Base-by-base conservation (phyloP, 2,329 filamentous ascomycete species). In the Mollisia scopiformis region DNA sequence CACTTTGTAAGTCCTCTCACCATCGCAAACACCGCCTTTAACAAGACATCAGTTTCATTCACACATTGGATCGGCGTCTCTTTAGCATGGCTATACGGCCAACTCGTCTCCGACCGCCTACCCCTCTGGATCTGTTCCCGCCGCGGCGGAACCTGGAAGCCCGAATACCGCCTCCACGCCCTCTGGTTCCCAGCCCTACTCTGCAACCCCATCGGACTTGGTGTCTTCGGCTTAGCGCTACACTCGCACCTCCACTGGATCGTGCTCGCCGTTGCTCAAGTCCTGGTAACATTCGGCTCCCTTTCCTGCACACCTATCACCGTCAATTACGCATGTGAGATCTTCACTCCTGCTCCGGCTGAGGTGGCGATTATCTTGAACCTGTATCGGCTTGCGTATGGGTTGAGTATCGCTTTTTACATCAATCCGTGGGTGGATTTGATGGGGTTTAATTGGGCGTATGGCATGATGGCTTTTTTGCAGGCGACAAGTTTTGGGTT, bases 391-490 rank as follows among this genome's bases (percentile, higher is more conserved):
- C 67, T 77, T n/a, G 68, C 67, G 2, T 75, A 76, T 43, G 76
- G 76, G 5, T 58, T 79, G 19, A 73, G 73, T 0, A 73, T 78
- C 16, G 72, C 72, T 21, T 79, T 79, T 52, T 79, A 77, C 57
- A 74, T 78, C 30, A 68, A 72, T 19, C 69, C 69, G 1, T 79
- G 77, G 77, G 71, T 74, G 10, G 69, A 57, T 5, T 68, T 67
- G 7, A 73, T 78, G 2, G 70, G 69, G 16, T 66, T 76, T 13
- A 73, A 72, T 3, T 79, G 77, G 77, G 73, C 75, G 2, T 77
- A 76, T 69, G 77, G 77, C 0, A 76, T 75, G 68, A 75, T 75
- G 70, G 76, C 76, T 1, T 75, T 79, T 31, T 74, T 78, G n/a
- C 64, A 63, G 4, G 46, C 75, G 0, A 62, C 70, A 6, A 63